Percentiles rank a stretch among this genome's conserved stretches.
phyloP scores from a whole-genome alignment of 495 filamentous ascomycete species.

The Hypoxylon intermedium region DNA sequence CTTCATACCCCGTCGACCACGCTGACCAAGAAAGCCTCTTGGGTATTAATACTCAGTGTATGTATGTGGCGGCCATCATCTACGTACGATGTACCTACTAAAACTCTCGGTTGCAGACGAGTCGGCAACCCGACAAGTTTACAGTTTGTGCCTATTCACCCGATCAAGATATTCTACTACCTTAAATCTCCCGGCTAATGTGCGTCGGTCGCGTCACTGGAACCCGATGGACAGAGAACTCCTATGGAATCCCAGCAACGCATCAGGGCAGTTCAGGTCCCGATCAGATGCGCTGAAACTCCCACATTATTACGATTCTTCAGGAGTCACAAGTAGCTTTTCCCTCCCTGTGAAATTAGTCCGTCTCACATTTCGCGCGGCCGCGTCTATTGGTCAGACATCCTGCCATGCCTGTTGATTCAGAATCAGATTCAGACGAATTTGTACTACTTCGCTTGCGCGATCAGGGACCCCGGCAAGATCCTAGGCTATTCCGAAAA shows the following conservation, averaged over 20 bases:
- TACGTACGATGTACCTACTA: not conserved
- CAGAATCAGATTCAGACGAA: constrained; percentile 35
- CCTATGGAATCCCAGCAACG: constrained; percentile 25
- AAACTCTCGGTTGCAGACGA: constrained; percentile 3
- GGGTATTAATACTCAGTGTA: not conserved
- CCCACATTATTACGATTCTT: constrained; percentile 15
- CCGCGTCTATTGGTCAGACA: constrained; percentile 18
- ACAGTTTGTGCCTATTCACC: constrained; percentile 8
- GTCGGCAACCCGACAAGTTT: not conserved
- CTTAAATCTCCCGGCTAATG: constrained; percentile 7
- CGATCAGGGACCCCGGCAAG: constrained; percentile 21
- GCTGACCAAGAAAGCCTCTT: constrained; percentile 5
- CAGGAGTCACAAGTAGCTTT: constrained; percentile 4
- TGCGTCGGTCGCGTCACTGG: constrained; percentile 4
- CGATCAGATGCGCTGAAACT: constrained; percentile 38
- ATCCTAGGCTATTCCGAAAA: constrained; percentile 28
- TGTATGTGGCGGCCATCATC: not conserved
- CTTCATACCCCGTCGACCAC: not conserved
- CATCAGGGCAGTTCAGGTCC: constrained; percentile 14
- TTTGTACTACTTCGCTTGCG: constrained; percentile 27
- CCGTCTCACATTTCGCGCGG: constrained; percentile 33
- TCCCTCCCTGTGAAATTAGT: constrained; percentile 11
- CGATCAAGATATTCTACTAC: constrained; percentile 16
- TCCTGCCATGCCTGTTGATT: constrained; percentile 26
- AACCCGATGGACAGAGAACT: constrained; percentile 7